Evolutionary conservation across 2,329 filamentous ascomycete genomes (phyloP), one percentile per base, ranked within the genome.

Genomic region (Polychaeton citri): DNA sequence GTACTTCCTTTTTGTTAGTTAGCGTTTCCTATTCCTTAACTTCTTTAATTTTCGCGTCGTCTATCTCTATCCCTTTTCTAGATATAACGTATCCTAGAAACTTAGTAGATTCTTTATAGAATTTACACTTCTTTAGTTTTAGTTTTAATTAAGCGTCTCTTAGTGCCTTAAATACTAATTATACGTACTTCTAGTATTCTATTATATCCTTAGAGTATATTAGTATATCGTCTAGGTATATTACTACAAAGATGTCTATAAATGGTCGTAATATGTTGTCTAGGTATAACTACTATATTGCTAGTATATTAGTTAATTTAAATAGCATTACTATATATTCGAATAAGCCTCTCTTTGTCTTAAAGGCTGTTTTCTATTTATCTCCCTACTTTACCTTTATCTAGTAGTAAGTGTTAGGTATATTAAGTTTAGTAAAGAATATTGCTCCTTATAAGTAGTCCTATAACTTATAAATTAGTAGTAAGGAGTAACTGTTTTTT

Each of bases 81-180:
- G 32, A 34, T 20, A 59, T 51, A 35, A 51, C 50, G 42, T 49
- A 57, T 19, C 48, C 41, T 24, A 61, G 39, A 38, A 52, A 60
- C 13, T 51, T 39, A 20, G 52, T 41, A 38, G 47, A 24, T 19
- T 50, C 40, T 24, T 40, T 41, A 38, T 52, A 41, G 40, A 58
- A 59, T 32, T 51, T 32, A 40, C 40, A 57, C 43, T 60, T 60
- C 4, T 49, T 38, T 20, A 43, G 38, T 17, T 46, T 40, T 15
- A 45, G 15, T n/a, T n/a, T n/a, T n/a, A n/a, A n/a, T n/a, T n/a
- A n/a, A n/a, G n/a, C n/a, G n/a, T 19, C 45, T 42, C 16, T 15
- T 17, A 37, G 35, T 33, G 21, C 20, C 17, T 32, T 16, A n/a
- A n/a, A n/a, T n/a, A n/a, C n/a, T n/a, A n/a, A n/a, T n/a, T n/a